Conservation (phyloP, 2,329 filamentous ascomycete species). For the Rhynchosporium graminicola region DNA sequence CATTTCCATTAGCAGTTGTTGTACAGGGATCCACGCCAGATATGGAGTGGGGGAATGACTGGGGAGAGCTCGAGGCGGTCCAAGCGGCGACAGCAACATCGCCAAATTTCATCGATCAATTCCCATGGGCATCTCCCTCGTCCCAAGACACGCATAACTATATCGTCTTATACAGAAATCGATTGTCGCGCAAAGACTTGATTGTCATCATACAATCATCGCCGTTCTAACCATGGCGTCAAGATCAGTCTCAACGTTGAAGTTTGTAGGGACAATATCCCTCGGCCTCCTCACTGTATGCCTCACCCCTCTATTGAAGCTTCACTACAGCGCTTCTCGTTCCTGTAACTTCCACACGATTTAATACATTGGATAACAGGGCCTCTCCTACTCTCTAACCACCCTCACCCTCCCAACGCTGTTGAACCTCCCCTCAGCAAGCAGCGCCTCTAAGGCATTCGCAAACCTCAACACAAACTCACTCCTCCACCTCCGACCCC, state of each 20-base stretch:
- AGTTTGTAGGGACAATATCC: constrained; percentile 90
- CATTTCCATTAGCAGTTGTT: not conserved
- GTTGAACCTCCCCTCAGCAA: constrained; percentile 75
- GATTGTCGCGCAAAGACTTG: constrained; percentile 31
- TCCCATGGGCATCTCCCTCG: not conserved
- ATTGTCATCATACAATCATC: not conserved
- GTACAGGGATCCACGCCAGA: not conserved
- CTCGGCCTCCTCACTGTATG: constrained; percentile 83
- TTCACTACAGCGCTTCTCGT: not conserved
- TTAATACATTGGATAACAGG: constrained; percentile 52
- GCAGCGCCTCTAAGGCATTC: constrained; percentile 69
- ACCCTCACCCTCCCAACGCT: constrained; percentile 78
- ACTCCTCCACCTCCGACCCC: constrained; percentile 63
- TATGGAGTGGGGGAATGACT: not conserved
- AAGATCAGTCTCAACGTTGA: constrained; percentile 73
- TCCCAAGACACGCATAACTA: not conserved
- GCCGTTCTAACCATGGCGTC: constrained; percentile 54
- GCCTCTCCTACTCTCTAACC: constrained; percentile 82
- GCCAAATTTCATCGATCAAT: not conserved
- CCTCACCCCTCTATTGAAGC: constrained; percentile 23
- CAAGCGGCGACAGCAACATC: constrained; percentile 4
- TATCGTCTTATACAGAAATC: not conserved
- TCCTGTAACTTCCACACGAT: not conserved
- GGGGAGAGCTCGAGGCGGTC: not conserved
- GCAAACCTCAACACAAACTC: constrained; percentile 64